Evolutionary conservation across 805 yeast species (phyloP), one percentile per base, ranked within the genome.

Genomic region (Ogataea nonfermentans): DNA sequence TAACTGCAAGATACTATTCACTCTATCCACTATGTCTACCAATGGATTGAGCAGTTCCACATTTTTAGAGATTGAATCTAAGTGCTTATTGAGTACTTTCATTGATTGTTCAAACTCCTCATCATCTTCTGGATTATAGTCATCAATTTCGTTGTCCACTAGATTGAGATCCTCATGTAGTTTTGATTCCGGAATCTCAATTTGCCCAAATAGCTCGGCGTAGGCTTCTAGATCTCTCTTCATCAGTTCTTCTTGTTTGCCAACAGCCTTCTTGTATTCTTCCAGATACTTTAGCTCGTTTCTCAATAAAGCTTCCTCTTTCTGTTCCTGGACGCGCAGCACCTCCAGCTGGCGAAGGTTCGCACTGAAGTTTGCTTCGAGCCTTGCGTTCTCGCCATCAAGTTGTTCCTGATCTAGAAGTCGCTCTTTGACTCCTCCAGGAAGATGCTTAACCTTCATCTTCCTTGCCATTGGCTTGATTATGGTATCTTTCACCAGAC

Each of bases 351-450:
- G 65, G 22, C 46, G 44, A n/a, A 53, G 32, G 30, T 53, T 59
- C 6, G 55, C 59, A 34, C 53, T 52, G 24, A 56, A 51, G 23
- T 56, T 49, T 6, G 55, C 38, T 13, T 46, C 49, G 11, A 61
- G 40, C 14, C 59, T 32, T 2, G 35, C 33, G 19, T 44, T 53
- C 15, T 56, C 58, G 4, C 47, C 49, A 29, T 39, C 44, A 14
- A 57, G 30, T 12, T 44, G 44, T 22, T 54, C 57, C 38, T 58
- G 53, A 40, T 59, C 57, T 9, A 61, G 43, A 2, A 56, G 53
- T 9, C 43, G 33, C 15, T 52, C 56, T 17, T 34, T 44, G 14
- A 55, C 32, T 3, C 56, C 51, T 2, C 54, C 49, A 1, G 66
- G 66, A 13, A 61, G 38, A 19, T 49, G 51, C 0, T 53, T 42